Base-by-base conservation (phyloP, 2,329 filamentous ascomycete genomes). In the Ceratocystis papillata region DNA sequence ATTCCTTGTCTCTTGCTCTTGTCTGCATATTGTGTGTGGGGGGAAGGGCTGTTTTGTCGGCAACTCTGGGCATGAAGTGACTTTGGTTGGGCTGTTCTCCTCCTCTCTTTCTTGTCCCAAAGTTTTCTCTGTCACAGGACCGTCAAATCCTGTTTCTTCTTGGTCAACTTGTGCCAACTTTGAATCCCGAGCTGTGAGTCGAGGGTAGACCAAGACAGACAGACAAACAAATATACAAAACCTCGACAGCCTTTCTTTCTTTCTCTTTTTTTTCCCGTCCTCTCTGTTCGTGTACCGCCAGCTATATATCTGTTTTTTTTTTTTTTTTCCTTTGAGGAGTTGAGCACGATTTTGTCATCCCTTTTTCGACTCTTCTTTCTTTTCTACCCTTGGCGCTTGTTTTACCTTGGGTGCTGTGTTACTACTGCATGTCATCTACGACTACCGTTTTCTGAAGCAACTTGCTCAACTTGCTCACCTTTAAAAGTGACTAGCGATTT, bases 391-490 rank as follows among this genome's bases (percentile, higher is more conserved):
- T 59, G 55, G 55, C 55, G 25, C 30, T 20, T 59, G 55, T 59
- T 59, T 59, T 59, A 37, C 55, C 55, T 57, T 53, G 48, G 12
- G 48, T 28, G 48, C 48, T 53, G 55, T 59, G 55, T 33, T 37
- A 59, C 55, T 59, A 59, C 28, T 59, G 33, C 55, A 59, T 59
- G 30, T 25, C 28, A 37, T 20, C 55, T n/a, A 59, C 55, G 55
- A 59, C 55, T 28, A 53, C 55, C 25, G 30, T 37, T 59, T 33
- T 59, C 55, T 59, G 55, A 59, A 37, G 55, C 55, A 59, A 59
- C 55, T 59, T 59, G 55, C 55, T 59, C 55, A 59, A 59, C 55
- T 59, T 59, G 55, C 55, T 59, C 55, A 59, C 55, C 48, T 37
- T 37, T 15, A 33, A n/a, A 37, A 30, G 20, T 20, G 28, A 20